Base-by-base conservation (phyloP, 495 filamentous ascomycete species). In the Aspergillus sparsus region DNA sequence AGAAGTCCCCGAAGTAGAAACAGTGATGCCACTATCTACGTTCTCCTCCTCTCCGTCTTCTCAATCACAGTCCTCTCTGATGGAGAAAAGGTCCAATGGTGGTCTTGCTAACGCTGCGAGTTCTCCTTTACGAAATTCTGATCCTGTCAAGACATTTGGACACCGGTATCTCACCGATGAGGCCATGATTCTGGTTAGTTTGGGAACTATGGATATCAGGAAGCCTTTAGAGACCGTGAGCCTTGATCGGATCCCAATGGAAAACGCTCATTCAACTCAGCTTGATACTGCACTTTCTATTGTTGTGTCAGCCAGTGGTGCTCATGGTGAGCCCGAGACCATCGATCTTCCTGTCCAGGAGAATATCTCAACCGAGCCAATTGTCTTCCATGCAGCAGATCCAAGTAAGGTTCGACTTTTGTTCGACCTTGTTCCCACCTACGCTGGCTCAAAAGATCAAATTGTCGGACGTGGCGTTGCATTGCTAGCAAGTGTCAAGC, bases 381-480 rank as follows among this genome's bases (percentile, higher is more conserved):
- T 98, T 34, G 82, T 89, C 0, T 98, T 98, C 74, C 89, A 86
- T 54, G 86, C 93, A 0, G 79, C 71, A 13, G 92, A 98, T 68
- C 80, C 84, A 2, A 80, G 82, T 55, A 92, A 91, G 66, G 93
- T 97, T 42, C 91, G 92, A 72, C 77, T 98, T 18, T 78, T 94
- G 39, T 98, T 98, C 65, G 94, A 98, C 67, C 91, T 98, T 56
- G 87, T 98, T 9, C 94, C 93, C n/a, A 98, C 95, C 2, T 97
- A 98, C 76, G 86, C 92, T 39, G 95, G 93, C n/a, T 87, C 87
- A 15, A 85, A 90, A 52, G 91, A 96, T 53, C 81, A 89, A 62
- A 89, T 95, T 62, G 83, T 98, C 39, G 94, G 93, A n/a, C 88
- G 94, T 13, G 94, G 86, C 33, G 94, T 97, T 32, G 94, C 94